These are phyloP conservation scores for Candida ulmi DNA, from an alignment of 805 yeast species.

Conservation along the genomic window DNA sequence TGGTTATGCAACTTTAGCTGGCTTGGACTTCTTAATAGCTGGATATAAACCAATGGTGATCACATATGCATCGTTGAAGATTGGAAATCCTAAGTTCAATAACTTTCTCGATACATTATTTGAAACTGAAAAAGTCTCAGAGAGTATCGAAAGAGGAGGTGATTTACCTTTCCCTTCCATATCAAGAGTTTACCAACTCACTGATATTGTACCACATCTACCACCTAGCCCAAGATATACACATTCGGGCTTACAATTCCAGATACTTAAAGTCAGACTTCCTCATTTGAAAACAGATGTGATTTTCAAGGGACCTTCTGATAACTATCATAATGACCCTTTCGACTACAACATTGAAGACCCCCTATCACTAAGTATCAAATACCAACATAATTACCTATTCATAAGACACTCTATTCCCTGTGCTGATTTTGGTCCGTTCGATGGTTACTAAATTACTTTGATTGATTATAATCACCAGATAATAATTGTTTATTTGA, in stretches of 20 bases:
- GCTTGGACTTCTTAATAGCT: conserved; percentile 50
- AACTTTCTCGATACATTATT: conserved; percentile 48
- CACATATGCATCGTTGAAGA: conserved; percentile 59
- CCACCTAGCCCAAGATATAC: conserved; percentile 42
- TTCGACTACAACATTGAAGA: too few species aligned
- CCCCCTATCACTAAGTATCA: too few species aligned
- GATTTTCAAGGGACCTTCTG: conserved; percentile 13
- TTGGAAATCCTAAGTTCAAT: conserved; percentile 50
- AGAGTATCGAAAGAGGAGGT: conserved; percentile 26
- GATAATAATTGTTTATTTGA: too few species aligned
- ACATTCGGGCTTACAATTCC: conserved; percentile 30
- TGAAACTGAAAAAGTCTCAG: conserved; percentile 29
- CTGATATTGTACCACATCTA: conserved; percentile 52
- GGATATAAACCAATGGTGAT: conserved; percentile 52
- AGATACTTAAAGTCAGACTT: conserved; percentile 27
- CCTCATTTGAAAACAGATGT: conserved; percentile 25
- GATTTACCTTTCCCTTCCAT: conserved; percentile 23
- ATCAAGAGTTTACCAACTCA: conserved; percentile 50
- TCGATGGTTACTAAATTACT: too few species aligned
- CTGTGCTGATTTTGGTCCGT: too few species aligned
- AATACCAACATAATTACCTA: not conserved
- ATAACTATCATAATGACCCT: conserved; percentile 7
- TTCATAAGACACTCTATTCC: not conserved
- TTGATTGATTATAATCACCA: too few species aligned
- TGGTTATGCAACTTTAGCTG: conserved; percentile 58